These are phyloP conservation scores for Volutella citrinella DNA, from an alignment of 2,329 filamentous ascomycete genomes.

Conservation along the genomic window DNA sequence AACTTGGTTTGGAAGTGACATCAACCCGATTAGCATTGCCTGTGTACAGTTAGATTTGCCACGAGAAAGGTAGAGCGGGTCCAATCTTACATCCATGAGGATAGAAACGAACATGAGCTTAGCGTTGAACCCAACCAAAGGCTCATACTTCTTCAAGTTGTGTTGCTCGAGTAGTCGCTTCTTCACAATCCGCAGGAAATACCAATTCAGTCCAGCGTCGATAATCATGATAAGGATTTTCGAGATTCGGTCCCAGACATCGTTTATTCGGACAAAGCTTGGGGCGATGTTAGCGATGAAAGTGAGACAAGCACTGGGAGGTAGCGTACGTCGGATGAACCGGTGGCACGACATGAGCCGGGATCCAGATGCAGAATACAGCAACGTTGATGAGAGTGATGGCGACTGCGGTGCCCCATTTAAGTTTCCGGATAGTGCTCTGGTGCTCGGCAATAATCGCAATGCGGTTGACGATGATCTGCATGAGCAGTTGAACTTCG, in stretches of 20 bases:
- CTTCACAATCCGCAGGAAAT: slow-evolving; percentile 48
- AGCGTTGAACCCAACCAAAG: slow-evolving; percentile 47
- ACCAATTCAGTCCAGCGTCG: slow-evolving; percentile 50
- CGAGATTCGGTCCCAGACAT: slow-evolving; percentile 50
- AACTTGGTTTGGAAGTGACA: slow-evolving; percentile 31
- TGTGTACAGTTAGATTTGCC: too few species aligned
- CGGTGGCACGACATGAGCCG: slow-evolving; percentile 39
- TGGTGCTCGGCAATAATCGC: slow-evolving; percentile 43
- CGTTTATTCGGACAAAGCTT: slow-evolving; percentile 42
- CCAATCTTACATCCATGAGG: slow-evolving; percentile 46
- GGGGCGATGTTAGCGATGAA: too few species aligned
- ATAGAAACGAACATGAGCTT: slow-evolving; percentile 49
- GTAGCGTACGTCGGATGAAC: too few species aligned
- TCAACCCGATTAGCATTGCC: slow-evolving; percentile 30
- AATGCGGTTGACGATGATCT: slow-evolving; percentile 55
- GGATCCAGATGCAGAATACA: slow-evolving; percentile 54
- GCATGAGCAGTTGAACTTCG: slow-evolving; percentile 48
- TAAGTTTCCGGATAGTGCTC: slow-evolving; percentile 36
- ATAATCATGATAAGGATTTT: slow-evolving; percentile 50
- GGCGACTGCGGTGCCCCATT: slow-evolving; percentile 42
- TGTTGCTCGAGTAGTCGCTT: slow-evolving; percentile 44
- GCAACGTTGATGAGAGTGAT: slow-evolving; percentile 50
- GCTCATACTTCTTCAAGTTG: slow-evolving; percentile 48
- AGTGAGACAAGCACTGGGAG: too few species aligned
- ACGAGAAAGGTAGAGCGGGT: too few species aligned